Evolutionary conservation across 169 alveolate species (phyloP), one percentile per base, ranked within the genome.

Genomic region (Eimeria praecox): DNA sequence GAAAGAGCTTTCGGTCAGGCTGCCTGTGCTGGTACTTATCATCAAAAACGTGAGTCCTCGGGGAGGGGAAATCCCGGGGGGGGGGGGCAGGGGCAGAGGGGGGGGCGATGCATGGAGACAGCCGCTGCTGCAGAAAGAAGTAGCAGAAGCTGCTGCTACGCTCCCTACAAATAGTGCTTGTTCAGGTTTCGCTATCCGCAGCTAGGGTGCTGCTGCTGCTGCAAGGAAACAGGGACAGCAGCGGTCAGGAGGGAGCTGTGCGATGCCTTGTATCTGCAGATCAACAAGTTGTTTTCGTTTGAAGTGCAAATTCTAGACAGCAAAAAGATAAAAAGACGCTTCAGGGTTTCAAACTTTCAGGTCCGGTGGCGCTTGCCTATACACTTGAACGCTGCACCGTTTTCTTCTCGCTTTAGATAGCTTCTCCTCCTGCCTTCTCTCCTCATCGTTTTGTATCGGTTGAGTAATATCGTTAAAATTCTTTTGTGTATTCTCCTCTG

Each of bases 331-430:
- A 98, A 99, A 73, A 97, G 99, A 91, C 97, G 99, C 64, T 99
- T 99, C 97, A 96, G 99, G 95, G 99, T 99, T 22, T 98, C 99
- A 40, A 99, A 99, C 97, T 99, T 98, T 92, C 99, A 99, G 98
- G 97, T 92, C 33, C 5, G 35, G 20, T 16, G 33, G 35, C 77
- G 9, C 54, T 3, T 80, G 46, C 66, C 22, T 3, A 54, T 12
- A 33, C 88, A 49, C 38, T 8, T 1, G 38, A 38, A 40, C 73
- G 42, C 46, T 38, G 8, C 6, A 38, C 30, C 3, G 46, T 8
- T 9, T 8, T n/a, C 44, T 30, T 35, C 12, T 3, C 24, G 9
- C 92, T 12, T 62, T 22, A 0, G 10, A 38, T 59, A 33, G 0
- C 38, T 0, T 85, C 54, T 59, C 38, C 35, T 46, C 77, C 33